These are phyloP conservation scores for Aspergillus fumigatiaffinis DNA, from an alignment of 2,329 filamentous ascomycete species.

Conservation along the genomic window DNA sequence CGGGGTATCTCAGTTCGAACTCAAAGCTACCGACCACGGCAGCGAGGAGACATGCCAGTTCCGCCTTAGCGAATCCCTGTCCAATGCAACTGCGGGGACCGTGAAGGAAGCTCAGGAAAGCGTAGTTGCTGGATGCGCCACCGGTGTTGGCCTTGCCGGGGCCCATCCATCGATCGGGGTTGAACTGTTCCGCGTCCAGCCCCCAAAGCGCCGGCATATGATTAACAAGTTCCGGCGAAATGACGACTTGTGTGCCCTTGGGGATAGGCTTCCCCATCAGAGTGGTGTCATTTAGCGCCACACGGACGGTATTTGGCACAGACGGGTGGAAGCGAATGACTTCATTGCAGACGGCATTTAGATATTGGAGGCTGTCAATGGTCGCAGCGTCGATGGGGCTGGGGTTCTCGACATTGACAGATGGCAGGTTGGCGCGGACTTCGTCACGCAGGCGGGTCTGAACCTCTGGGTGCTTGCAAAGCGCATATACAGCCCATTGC, in stretches of 20 bases:
- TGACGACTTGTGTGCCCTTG: conserved; percentile 64
- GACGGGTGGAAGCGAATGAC: conserved; percentile 69
- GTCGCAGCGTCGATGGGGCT: not conserved
- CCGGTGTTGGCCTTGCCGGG: conserved; percentile 56
- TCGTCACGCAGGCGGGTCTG: conserved; percentile 38
- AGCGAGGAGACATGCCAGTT: conserved; percentile 80
- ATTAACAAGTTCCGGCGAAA: conserved; percentile 67
- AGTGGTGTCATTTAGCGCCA: conserved; percentile 61
- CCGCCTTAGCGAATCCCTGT: conserved; percentile 71
- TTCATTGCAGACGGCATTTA: conserved; percentile 76
- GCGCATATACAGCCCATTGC: conserved; percentile 65
- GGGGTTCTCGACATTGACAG: not conserved
- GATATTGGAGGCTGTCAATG: conserved; percentile 23
- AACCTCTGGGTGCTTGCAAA: conserved; percentile 59
- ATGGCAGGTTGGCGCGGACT: conserved; percentile 30
- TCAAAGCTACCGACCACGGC: not conserved
- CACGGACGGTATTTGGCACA: conserved; percentile 66
- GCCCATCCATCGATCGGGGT: conserved; percentile 71
- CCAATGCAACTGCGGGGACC: conserved; percentile 85
- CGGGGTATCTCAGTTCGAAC: not conserved
- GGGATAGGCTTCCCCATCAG: conserved; percentile 64
- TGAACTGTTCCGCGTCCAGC: conserved; percentile 66
- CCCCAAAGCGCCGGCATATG: conserved; percentile 69
- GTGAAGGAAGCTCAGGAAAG: conserved; percentile 77
- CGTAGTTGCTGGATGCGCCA: conserved; percentile 72